Percentiles rank a stretch among this genome's conserved stretches.
These are phyloP conservation scores for Debaryomycetaceae sp. DNA, from an alignment of 1,139 yeast species.

Conservation along the genomic window DNA sequence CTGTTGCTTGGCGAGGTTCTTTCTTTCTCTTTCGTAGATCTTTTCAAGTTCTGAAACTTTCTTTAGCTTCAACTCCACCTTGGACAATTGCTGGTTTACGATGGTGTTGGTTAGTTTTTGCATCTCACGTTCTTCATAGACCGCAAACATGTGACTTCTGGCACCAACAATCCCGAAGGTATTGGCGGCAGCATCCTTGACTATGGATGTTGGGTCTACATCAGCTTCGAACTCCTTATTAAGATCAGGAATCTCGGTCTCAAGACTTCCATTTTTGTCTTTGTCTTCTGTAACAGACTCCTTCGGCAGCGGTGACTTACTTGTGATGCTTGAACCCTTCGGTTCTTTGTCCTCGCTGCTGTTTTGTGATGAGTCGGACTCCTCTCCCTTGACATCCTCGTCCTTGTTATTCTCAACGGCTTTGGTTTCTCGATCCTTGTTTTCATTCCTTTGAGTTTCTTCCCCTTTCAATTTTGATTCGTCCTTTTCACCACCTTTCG, in stretches of 20 bases:
- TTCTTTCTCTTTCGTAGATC: constrained; percentile 75
- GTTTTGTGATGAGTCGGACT: background rate
- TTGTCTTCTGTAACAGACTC: constrained; percentile 1
- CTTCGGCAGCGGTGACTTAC: background rate
- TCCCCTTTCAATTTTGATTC: constrained; percentile 9
- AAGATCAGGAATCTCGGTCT: constrained; percentile 4
- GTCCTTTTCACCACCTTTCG: background rate
- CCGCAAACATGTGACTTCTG: constrained; percentile 78
- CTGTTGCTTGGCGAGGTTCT: constrained; percentile 69
- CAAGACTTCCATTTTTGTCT: background rate
- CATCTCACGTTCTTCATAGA: constrained; percentile 80
- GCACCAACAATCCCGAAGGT: constrained; percentile 73
- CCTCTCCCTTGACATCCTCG: background rate
- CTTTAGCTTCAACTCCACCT: constrained; percentile 71
- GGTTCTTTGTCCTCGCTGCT: background rate
- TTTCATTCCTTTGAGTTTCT: constrained; percentile 1
- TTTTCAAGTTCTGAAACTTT: constrained; percentile 73
- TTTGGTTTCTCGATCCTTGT: constrained; percentile 4
- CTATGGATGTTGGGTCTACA: constrained; percentile 10
- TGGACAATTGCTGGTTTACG: constrained; percentile 67
- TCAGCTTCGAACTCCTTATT: constrained; percentile 3
- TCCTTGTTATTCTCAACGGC: background rate
- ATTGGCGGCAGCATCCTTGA: constrained; percentile 49
- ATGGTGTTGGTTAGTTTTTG: constrained; percentile 54
- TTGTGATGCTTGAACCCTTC: background rate